phyloP scores from a whole-genome alignment of 345 rosid species.

The Lepidium sativum region DNA sequence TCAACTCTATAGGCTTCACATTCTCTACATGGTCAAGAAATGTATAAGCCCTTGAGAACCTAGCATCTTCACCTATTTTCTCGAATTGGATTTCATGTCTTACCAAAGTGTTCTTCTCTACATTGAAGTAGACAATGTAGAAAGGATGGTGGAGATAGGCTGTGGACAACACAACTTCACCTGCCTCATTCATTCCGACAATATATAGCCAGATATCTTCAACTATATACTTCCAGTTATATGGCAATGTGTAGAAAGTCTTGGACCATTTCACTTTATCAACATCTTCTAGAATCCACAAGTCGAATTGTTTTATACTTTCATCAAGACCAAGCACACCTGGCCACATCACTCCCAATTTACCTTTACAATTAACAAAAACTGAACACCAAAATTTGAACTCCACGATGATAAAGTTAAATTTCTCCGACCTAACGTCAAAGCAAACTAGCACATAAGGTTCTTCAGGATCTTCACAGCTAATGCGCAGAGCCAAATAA shows the following conservation, averaged over 20 bases:
- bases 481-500: neutral
- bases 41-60: neutral
- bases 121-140: neutral
- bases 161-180: neutral
- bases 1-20: neutral
- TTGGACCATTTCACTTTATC: neutral
- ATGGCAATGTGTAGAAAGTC: neutral
- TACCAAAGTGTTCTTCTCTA: conserved; percentile 37
- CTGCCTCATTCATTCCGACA: neutral
- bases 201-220: neutral
- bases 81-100: conserved; percentile 16
- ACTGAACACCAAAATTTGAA: neutral
- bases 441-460: neutral
- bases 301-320: neutral
- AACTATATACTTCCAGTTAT: neutral
- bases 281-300: neutral
- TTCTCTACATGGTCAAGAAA: neutral
- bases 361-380: neutral
- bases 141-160: neutral
- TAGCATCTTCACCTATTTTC: neutral
- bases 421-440: neutral
- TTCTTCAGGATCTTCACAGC: neutral
- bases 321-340: neutral
- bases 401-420: neutral
- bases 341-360: neutral